These are phyloP conservation scores for Hemisphaericaspora subhashii DNA, from an alignment of 1,139 yeast species.

Conservation along the genomic window DNA sequence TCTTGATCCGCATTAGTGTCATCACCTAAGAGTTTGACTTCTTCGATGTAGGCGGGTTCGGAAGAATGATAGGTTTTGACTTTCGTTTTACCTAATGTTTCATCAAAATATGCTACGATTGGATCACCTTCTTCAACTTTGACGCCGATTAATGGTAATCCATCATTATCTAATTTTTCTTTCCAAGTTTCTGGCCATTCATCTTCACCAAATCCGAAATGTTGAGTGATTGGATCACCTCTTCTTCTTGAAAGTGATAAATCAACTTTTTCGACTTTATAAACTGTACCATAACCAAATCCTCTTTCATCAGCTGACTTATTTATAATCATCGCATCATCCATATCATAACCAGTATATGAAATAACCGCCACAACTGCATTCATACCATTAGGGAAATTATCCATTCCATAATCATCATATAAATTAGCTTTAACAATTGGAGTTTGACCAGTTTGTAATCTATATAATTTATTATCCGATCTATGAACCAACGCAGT, in stretches of 20 bases:
- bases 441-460: conserved; percentile 97
- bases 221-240: conserved; percentile 94
- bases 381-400: conserved; percentile 97
- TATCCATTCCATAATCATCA: conserved; percentile 97
- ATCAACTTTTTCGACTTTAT: conserved; percentile 91
- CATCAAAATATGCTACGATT: conserved; percentile 88
- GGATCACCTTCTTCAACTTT: conserved; percentile 96
- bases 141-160: conserved; percentile 87
- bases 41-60: conserved; percentile 94
- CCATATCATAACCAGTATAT: conserved; percentile 98
- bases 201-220: conserved; percentile 91
- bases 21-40: conserved; percentile 88
- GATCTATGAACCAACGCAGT: conserved; percentile 90
- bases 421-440: conserved; percentile 91
- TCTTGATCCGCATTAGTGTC: conserved; percentile 70
- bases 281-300: conserved; percentile 95
- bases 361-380: conserved; percentile 99
- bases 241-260: conserved; percentile 74
- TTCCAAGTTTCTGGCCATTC: conserved; percentile 92
- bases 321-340: conserved; percentile 98
- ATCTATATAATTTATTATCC: conserved; percentile 88
- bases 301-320: conserved; percentile 98
- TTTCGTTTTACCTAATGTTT: conserved; percentile 86
- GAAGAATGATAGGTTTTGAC: conserved; percentile 90
- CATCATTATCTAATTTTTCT: conserved; percentile 85